Evolutionary conservation across 192 early-diverging fungal genomes (phyloP), one percentile per base, ranked within the genome.

Genomic region (Pilobolus umbonatus): DNA sequence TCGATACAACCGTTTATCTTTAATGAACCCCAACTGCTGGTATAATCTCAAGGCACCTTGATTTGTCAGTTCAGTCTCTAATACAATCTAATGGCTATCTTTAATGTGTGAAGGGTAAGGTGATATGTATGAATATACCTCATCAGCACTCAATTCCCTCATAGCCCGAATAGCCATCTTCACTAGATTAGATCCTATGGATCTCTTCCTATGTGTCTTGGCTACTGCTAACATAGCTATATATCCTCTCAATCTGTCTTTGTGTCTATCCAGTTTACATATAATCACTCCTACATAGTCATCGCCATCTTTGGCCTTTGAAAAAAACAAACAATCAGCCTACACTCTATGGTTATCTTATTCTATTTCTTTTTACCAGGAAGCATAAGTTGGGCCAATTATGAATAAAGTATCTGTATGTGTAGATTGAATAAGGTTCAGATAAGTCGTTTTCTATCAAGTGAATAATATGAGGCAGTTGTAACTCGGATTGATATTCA

Each of bases 221-320:
- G 78, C 82, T 9, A 99, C 95, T 0, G 91, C 94, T 22, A 99
- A 77, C 96, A 99, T 99, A 39, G 85, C 96, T 52, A 99, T 97
- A 69, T 99, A 99, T 1, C 96, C 96, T n/a, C 95, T 75, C 32
- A 78, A 65, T 26, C 58, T 61, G 24, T 78, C 78, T 36, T 77
- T 65, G 67, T 94, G 91, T 32, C 39, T 52, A 47, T 96, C 92
- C n/a, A 95, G 64, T 69, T 89, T 90, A 65, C 90, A 93, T 8
- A 98, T 85, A 31, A 98, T 84, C 19, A 91, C 90, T 4, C 96
- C 96, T 8, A 93, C 80, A 53, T 86, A 85, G 52, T 74, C 60
- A 9, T 74, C 65, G 10, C 72, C 67, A 61, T 84, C 83, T 38
- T 84, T 82, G 1, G 82, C 82, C 83, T 87, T 50, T 12, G 4